phyloP scores from a whole-genome alignment of 371 early-diverging fungal species.

The Choanephora cucurbitarum region DNA sequence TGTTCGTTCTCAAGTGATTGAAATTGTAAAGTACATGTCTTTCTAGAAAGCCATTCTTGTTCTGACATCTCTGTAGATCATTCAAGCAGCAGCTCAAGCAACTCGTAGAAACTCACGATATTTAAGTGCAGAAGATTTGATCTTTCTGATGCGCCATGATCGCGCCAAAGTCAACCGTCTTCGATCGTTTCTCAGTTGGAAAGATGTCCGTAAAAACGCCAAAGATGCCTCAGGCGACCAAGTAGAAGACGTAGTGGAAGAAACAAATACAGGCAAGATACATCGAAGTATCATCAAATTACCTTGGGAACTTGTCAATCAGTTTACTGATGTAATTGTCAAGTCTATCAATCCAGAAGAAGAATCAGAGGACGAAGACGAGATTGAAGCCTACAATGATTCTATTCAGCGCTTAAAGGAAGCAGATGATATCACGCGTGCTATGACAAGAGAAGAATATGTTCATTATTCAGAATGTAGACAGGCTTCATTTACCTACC shows the following conservation, averaged over 20 bases:
- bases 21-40: conserved; percentile 67
- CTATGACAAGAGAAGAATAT: conserved; percentile 98
- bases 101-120: conserved; percentile 80
- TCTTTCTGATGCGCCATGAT: conserved; percentile 96
- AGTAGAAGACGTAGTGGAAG: conserved; percentile 72
- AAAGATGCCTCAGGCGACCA: conserved; percentile 74
- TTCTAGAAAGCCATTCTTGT: not conserved
- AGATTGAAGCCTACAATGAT: conserved; percentile 85
- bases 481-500: conserved; percentile 96
- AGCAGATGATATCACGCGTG: conserved; percentile 91
- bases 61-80: conserved; percentile 54
- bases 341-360: conserved; percentile 65
- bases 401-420: conserved; percentile 75
- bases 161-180: conserved; percentile 90
- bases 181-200: conserved; percentile 91
- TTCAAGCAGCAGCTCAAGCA: conserved; percentile 86
- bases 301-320: conserved; percentile 88
- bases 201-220: conserved; percentile 92
- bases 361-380: conserved; percentile 83
- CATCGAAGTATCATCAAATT: conserved; percentile 81
- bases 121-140: conserved; percentile 90
- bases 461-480: conserved; percentile 98
- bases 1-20: conserved; percentile 92
- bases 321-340: conserved; percentile 69
- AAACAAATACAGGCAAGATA: conserved; percentile 64